Evolutionary conservation across 2,329 filamentous ascomycete species (phyloP), one percentile per base, ranked within the genome.

Genomic region (Lecanicillium sp.): DNA sequence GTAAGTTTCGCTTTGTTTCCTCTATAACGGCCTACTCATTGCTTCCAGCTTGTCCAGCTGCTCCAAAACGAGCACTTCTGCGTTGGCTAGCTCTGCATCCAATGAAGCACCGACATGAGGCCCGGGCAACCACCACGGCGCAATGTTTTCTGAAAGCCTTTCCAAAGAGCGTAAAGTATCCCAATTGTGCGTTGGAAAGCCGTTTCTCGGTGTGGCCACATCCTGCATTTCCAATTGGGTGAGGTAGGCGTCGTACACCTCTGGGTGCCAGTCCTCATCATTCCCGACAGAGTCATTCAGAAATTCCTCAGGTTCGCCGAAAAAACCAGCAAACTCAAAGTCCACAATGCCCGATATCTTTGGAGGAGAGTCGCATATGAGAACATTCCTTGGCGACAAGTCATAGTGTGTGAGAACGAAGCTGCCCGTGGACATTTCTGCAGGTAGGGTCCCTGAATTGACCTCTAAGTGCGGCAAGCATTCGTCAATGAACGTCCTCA

Each of bases 281-380:
- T 43, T 43, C 16, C 33, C 37, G 4, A 36, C 22, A 9, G 33
- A 33, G 20, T 43, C 41, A 17, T 43, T 43, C 28, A 43, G 36
- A 32, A 51, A 51, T 33, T 49, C 50, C 13, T 52, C 46, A 2
- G 43, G 18, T 2, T 42, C 43, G 2, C 43, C 27, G 32, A 50
- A 51, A 41, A 51, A 52, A 14, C 50, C 48, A 3, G 50, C 39
- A 37, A 50, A 52, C 32, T 52, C 50, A 42, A 45, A 48, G 31
- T 52, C 50, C 4, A 52, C 45, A 12, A 52, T 43, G 1, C 48
- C 50, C 2, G 43, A 46, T 17, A 52, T 48, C 9, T 28, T 29
- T 2, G 43, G 43, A 1, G 45, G 45, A 5, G 37, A 37, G 1
- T 39, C 44, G 2, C 35, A 19, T 1, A 52, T 29, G 9, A 52